Conservation (phyloP, 2,329 filamentous ascomycete genomes). For the Arthrobotrys iridis region DNA sequence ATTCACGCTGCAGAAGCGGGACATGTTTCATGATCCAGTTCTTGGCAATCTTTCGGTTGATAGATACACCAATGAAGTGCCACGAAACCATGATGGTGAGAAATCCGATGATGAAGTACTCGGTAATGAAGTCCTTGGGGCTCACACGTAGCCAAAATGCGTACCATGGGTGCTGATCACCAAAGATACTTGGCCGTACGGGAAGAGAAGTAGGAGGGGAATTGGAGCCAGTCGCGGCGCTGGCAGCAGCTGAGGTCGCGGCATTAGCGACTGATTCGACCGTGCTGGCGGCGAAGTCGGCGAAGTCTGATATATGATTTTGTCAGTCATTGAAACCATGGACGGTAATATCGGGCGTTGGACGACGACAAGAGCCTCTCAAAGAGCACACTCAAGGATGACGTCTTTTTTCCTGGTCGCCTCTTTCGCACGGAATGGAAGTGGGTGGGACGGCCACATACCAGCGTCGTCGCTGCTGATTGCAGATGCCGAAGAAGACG, state of each 20-base stretch:
- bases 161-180: constrained; percentile 73
- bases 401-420: constrained; percentile 6
- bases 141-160: constrained; percentile 91
- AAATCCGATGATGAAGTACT: constrained; percentile 81
- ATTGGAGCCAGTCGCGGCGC: constrained; percentile 74
- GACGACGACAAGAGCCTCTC: constrained; percentile 39
- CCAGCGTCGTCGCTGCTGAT: constrained; percentile 48
- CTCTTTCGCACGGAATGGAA: constrained; percentile 14
- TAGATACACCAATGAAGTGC: constrained; percentile 81
- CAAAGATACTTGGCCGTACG: constrained; percentile 36
- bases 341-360: constrained; percentile 6
- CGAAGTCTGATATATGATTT: constrained; percentile 74
- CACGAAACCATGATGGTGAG: constrained; percentile 78
- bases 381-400: constrained; percentile 26
- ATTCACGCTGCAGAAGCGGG: constrained; percentile 79
- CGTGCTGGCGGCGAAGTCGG: constrained; percentile 78
- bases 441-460: constrained; percentile 30
- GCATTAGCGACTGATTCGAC: constrained; percentile 64
- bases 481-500: constrained; percentile 40
- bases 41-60: constrained; percentile 82
- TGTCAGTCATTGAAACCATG: constrained; percentile 15
- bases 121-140: constrained; percentile 83
- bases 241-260: constrained; percentile 61
- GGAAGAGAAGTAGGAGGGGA: constrained; percentile 55
- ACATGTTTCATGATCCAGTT: constrained; percentile 81